phyloP scores from a whole-genome alignment of 2,329 filamentous ascomycete species.

The Nothophoma quercina region DNA sequence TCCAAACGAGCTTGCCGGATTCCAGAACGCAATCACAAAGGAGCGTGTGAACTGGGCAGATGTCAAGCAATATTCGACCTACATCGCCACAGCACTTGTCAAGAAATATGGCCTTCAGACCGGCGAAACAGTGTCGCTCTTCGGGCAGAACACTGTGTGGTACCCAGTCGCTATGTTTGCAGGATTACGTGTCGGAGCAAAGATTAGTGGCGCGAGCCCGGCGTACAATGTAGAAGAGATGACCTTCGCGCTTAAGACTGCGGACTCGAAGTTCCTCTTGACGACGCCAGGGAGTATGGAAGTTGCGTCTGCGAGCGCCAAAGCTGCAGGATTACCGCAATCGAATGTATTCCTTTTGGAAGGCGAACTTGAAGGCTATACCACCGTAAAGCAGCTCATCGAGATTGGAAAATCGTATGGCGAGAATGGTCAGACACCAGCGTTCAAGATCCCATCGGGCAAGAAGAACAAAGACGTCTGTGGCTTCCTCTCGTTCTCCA shows the following conservation, averaged over 20 bases:
- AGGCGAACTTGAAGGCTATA: conserved; percentile 60
- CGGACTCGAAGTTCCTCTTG: conserved; percentile 65
- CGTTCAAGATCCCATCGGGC: conserved; percentile 59
- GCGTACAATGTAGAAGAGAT: conserved; percentile 74
- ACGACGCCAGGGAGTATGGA: conserved; percentile 63
- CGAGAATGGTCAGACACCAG: conserved; percentile 53
- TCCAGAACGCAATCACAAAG: conserved; percentile 66
- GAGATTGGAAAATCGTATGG: conserved; percentile 54
- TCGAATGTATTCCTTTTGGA: conserved; percentile 66
- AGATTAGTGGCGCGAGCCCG: conserved; percentile 68
- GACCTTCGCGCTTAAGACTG: conserved; percentile 68
- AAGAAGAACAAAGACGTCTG: conserved; percentile 66
- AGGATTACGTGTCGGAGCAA: conserved; percentile 61
- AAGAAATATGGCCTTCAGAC: conserved; percentile 62
- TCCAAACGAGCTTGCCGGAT: conserved; percentile 57
- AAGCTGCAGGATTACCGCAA: conserved; percentile 61
- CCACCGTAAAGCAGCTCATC: conserved; percentile 57
- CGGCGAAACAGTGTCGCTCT: conserved; percentile 67
- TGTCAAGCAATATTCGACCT: conserved; percentile 64
- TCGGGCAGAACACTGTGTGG: conserved; percentile 71
- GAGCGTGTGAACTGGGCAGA: conserved; percentile 66
- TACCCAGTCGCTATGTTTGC: conserved; percentile 70
- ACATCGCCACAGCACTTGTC: conserved; percentile 67
- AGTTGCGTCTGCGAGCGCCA: conserved; percentile 62
- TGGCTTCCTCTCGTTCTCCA: conserved; percentile 54